Evolutionary conservation across 352 stramenopile species (phyloP).

Genomic region (Pythium dissimile): DNA sequence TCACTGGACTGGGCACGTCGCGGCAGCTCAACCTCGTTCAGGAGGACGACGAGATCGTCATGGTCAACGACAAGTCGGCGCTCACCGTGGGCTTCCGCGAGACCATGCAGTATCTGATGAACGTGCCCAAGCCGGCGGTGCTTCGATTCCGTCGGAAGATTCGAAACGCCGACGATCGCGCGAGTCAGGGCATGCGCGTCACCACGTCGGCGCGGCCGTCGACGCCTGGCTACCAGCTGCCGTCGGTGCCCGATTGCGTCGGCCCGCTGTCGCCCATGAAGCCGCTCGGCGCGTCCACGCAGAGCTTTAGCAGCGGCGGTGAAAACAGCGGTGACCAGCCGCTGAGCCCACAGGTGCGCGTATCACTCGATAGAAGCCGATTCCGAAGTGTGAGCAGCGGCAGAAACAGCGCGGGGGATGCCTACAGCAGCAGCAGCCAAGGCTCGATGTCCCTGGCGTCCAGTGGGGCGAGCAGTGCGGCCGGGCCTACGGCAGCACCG

Average conservation of each 20-base stretch:
- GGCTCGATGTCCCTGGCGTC: background rate
- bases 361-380: constrained; percentile 13
- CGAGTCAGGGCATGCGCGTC: constrained; percentile 5
- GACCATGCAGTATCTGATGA: constrained; percentile 86
- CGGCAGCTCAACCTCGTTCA: constrained; percentile 62
- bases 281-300: background rate
- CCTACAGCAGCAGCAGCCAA: background rate
- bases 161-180: background rate
- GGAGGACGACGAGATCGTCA: constrained; percentile 77
- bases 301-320: background rate
- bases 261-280: constrained; percentile 5
- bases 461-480: background rate
- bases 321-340: no score
- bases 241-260: constrained; percentile 8
- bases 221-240: constrained; percentile 1
- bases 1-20: constrained; percentile 79
- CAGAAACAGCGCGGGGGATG: background rate
- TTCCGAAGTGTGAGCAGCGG: constrained; percentile 12
- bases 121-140: constrained; percentile 74
- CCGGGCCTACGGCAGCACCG: background rate
- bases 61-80: constrained; percentile 66
- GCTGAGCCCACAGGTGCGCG: constrained; percentile 11
- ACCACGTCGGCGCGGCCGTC: background rate
- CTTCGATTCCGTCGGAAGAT: constrained; percentile 59
- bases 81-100: constrained; percentile 60